Evolutionary conservation across 768 basidiomycete species (phyloP), one percentile per base, ranked within the genome.

Genomic region (Termitomyces sp.): DNA sequence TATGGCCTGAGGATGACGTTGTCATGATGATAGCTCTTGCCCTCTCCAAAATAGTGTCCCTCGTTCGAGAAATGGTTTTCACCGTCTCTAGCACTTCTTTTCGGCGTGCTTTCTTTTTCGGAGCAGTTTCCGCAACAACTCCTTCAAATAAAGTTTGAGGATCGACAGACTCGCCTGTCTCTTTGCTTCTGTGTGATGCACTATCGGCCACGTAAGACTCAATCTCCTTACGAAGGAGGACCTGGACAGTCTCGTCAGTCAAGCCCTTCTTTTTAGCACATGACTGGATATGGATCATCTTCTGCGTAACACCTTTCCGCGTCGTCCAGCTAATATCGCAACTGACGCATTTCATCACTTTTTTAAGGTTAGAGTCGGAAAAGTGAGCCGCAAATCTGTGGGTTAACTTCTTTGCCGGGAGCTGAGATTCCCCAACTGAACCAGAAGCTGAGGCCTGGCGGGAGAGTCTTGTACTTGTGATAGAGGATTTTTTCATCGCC

Each of bases 241-340:
- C 60, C 2, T 71, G 69, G 35, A 93, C 62, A 2, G 88, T 89
- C 5, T 84, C 83, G 33, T 81, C 71, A 6, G 76, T 73, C 44
- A 87, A 71, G 4, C 69, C 73, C 23, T 76, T 74, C 69, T 86
- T 91, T 71, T 80, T 85, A 13, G 87, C 83, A 68, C 92, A 94
- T 6, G 76, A 73, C 51, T 77, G 77, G 43, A 94, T 81, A 67
- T 94, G 92, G 3, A 77, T 63, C 67, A 82, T 70, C 69, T 94
- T 94, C 66, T 87, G 83, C 18, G 71, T 62, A 12, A 73, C 73
- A 4, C 81, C 81, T 69, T 94, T 94, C 56, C 81, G 78, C 13
- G 82, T 73, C 4, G 88, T 93, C 91, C 91, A 93, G 1, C 70
- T 70, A 14, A 79, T 67, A 26, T 83, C 81, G 63, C 91, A 93